Percentiles rank a stretch among this genome's conserved stretches.
Conservation (phyloP, 495 filamentous ascomycete species). For the Penicillium macrosclerotiorum region DNA sequence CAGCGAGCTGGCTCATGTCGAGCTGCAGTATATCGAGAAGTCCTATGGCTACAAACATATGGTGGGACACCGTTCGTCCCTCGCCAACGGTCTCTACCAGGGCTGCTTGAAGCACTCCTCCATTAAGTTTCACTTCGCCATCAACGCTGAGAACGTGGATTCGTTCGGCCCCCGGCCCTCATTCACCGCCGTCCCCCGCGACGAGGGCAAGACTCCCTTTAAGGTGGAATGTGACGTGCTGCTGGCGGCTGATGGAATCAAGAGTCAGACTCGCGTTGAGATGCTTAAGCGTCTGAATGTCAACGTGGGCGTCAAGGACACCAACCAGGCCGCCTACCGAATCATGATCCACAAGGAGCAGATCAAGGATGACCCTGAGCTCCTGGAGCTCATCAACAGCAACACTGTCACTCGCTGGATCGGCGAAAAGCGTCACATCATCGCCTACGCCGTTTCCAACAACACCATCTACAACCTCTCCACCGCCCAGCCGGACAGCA, state of each 20-base stretch:
- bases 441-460: constrained; percentile 74
- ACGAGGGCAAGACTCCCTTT: constrained; percentile 47
- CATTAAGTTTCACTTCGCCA: constrained; percentile 70
- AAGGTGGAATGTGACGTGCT: constrained; percentile 64
- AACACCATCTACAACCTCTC: constrained; percentile 79
- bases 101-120: constrained; percentile 60
- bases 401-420: constrained; percentile 77
- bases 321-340: constrained; percentile 77
- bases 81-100: constrained; percentile 67
- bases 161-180: constrained; percentile 54
- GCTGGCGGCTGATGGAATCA: constrained; percentile 73
- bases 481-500: constrained; percentile 68
- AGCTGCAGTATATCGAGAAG: constrained; percentile 61
- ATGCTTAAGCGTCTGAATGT: constrained; percentile 59
- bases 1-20: constrained; percentile 65
- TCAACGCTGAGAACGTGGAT: constrained; percentile 49
- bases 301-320: constrained; percentile 62
- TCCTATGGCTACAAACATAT: constrained; percentile 75
- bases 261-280: constrained; percentile 57
- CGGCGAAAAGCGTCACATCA: constrained; percentile 74
- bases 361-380: constrained; percentile 64
- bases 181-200: constrained; percentile 57
- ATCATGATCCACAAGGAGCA: constrained; percentile 74
- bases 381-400: constrained; percentile 63
- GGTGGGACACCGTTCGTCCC: constrained; percentile 71